These are phyloP conservation scores for Apiospora koreana DNA, from an alignment of 2,329 filamentous ascomycete genomes.

Conservation along the genomic window DNA sequence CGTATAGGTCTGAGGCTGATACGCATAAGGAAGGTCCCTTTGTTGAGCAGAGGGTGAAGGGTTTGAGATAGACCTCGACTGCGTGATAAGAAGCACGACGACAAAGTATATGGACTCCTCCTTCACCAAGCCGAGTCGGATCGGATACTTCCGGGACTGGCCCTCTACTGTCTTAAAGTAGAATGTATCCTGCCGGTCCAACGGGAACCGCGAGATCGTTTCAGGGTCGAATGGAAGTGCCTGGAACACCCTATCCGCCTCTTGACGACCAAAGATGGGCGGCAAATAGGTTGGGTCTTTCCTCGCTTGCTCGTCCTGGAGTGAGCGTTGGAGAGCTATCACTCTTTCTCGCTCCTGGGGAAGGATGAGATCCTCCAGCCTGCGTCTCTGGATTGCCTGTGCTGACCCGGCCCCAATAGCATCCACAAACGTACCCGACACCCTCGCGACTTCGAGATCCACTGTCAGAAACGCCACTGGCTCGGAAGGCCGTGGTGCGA, in stretches of 20 bases:
- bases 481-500: slow-evolving; percentile 45
- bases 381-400: slow-evolving; percentile 47
- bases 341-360: slow-evolving; percentile 55
- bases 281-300: slow-evolving; percentile 65
- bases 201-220: slow-evolving; percentile 51
- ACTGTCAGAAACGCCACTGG: slow-evolving; percentile 60
- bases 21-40: slow-evolving; percentile 44
- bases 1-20: slow-evolving; percentile 41
- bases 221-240: slow-evolving; percentile 55
- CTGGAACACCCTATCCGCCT: slow-evolving; percentile 57
- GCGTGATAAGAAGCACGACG: slow-evolving; percentile 47
- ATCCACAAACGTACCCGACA: slow-evolving; percentile 56
- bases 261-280: slow-evolving; percentile 58
- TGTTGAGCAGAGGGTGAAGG: slow-evolving; percentile 47
- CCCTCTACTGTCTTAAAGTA: slow-evolving; percentile 55
- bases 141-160: slow-evolving; percentile 48
- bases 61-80: slow-evolving; percentile 41
- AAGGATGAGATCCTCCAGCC: slow-evolving; percentile 55
- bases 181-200: slow-evolving; percentile 57
- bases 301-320: slow-evolving; percentile 58
- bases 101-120: slow-evolving; percentile 65
- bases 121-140: slow-evolving; percentile 59
- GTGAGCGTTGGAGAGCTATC: slow-evolving; percentile 47
- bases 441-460: slow-evolving; percentile 59
- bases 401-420: slow-evolving; percentile 45